Evolutionary conservation across 106 monocot genomes (phyloP), one percentile per base, ranked within the genome.

Genomic region (Platanthera zijinensis): DNA sequence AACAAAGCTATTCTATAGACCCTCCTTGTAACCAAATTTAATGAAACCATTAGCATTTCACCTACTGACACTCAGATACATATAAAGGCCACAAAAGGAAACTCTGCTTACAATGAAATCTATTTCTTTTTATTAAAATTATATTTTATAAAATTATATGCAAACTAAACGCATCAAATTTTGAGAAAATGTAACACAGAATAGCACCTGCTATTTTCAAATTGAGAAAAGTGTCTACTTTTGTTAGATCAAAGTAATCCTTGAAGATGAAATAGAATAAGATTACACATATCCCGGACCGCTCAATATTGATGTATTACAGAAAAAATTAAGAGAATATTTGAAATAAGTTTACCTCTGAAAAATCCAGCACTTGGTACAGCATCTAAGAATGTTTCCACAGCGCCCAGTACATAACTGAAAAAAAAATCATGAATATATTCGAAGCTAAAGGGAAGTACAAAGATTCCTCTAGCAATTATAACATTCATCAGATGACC

Each of bases 371-470:
- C 93, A 82, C 76, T 59, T 59, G 96, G 96, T 28, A 89, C 89
- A 75, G 96, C 96, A 85, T 91, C 96, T 48, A 97, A 83, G 80
- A 97, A 97, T 19, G 96, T 97, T 84, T 97, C 96, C 21, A 97
- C 86, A 64, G 96, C 96, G 76, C 96, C 96, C 52, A 97, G 82
- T 19, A 97, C 91, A 88, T 97, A 97, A 93, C 96, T 97, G 76
- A 78, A 80, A 80, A 51, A 64, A 73, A 81, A 46, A 9, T 69
- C 64, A 76, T 45, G 10, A 1, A 17, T 17, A 9, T 15, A 71
- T 49, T 14, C 47, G 50, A 51, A 68, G 50, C 59, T 39, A 21
- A 61, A 76, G 18, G 48, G 13, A 61, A 32, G 17, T 9, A 48
- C 28, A 9, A 14, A 11, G 10, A 5, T 48, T 46, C 45, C 30